phyloP scores from a whole-genome alignment of 208 protist species.

The Leishmania braziliensis region DNA sequence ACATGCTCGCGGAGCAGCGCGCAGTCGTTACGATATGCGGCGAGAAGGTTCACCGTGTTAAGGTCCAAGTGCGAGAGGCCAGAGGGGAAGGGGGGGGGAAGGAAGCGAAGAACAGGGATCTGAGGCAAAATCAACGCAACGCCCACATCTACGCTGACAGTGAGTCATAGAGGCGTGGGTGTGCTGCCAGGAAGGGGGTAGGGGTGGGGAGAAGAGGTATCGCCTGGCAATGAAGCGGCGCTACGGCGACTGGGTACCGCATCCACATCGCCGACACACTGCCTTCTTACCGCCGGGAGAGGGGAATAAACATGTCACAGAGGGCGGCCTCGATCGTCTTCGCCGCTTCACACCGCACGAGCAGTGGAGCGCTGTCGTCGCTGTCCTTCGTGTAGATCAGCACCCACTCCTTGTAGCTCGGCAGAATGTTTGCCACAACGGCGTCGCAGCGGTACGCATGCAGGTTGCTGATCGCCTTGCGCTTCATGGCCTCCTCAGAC shows the following conservation, averaged over 20 bases:
- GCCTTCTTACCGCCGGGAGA: background rate
- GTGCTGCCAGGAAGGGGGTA: background rate
- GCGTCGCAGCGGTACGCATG: conserved; percentile 63
- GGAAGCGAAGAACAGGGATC: background rate
- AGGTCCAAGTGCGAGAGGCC: background rate
- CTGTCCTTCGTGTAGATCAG: conserved; percentile 56
- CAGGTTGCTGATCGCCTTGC: conserved; percentile 77
- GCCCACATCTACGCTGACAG: background rate
- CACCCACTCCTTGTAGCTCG: conserved; percentile 81
- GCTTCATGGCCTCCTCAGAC: conserved; percentile 56
- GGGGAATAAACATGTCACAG: conserved; percentile 54
- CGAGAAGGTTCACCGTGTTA: background rate
- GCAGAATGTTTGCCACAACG: conserved; percentile 86
- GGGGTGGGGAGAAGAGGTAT: background rate
- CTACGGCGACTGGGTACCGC: background rate
- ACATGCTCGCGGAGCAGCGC: too few relatives aligned
- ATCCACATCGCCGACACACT: background rate
- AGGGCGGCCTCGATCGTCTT: conserved; percentile 62
- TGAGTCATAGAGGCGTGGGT: background rate
- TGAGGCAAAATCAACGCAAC: background rate
- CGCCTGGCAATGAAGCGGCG: background rate
- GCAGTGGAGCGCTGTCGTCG: conserved; percentile 32
- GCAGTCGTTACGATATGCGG: too few relatives aligned
- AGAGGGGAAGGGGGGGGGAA: background rate
- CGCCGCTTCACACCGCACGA: conserved; percentile 32